These are phyloP conservation scores for Phytophthora pluvialis DNA, from an alignment of 352 stramenopile genomes.

Conservation along the genomic window DNA sequence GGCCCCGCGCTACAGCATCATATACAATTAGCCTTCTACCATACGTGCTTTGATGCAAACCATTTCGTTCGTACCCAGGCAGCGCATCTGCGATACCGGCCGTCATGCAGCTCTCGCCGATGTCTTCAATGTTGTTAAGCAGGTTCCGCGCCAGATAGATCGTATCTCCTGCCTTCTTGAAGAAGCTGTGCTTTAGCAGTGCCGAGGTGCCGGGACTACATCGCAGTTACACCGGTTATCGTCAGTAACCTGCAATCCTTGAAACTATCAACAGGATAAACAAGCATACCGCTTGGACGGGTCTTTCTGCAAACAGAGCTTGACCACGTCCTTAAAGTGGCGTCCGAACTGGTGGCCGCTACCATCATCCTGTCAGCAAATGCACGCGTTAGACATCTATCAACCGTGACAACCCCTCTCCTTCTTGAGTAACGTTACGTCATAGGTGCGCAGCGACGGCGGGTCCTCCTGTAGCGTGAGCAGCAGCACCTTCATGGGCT, in stretches of 20 bases:
- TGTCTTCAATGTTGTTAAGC: conserved; percentile 84
- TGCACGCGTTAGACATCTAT: conserved; percentile 8
- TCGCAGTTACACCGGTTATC: not conserved
- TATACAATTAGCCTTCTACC: not conserved
- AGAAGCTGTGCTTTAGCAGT: conserved; percentile 90
- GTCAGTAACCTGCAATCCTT: conserved; percentile 4
- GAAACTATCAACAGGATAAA: not conserved
- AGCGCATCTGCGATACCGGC: conserved; percentile 80
- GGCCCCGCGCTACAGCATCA: conserved; percentile 62
- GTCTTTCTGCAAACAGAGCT: conserved; percentile 90
- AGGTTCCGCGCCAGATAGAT: conserved; percentile 69
- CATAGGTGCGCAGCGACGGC: conserved; percentile 91
- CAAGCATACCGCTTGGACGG: conserved; percentile 74
- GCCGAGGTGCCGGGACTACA: conserved; percentile 77
- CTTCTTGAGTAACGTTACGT: conserved; percentile 50
- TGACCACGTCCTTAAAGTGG: conserved; percentile 91
- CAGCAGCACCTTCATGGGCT: conserved; percentile 98
- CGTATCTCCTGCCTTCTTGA: conserved; percentile 87
- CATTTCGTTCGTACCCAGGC: conserved; percentile 57
- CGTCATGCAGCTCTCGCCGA: conserved; percentile 90
- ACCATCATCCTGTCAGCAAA: conserved; percentile 70
- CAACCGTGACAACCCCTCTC: not conserved
- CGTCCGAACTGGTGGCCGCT: conserved; percentile 83
- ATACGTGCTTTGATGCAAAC: not conserved
- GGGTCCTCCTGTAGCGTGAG: conserved; percentile 97